Conservation (phyloP, 192 early-diverging fungal genomes). For the Phycomyces blakesleeanus region DNA sequence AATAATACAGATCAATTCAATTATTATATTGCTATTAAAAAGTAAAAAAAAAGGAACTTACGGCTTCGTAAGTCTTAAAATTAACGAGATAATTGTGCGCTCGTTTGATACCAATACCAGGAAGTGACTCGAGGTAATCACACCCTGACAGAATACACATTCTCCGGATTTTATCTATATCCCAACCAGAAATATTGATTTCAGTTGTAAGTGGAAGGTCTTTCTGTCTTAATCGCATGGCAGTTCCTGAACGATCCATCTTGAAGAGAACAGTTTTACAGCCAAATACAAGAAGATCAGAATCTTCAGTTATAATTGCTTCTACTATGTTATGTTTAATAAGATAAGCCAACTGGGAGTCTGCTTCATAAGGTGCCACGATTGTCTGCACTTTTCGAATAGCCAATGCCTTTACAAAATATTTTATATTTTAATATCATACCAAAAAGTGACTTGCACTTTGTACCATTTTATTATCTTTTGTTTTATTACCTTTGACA, state of each 20-base stretch:
- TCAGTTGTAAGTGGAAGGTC: conserved; percentile 47
- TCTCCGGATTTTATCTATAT: conserved; percentile 60
- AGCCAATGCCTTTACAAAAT: too few species aligned
- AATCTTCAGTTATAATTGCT: conserved; percentile 92
- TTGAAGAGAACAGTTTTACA: conserved; percentile 84
- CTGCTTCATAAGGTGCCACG: conserved; percentile 96
- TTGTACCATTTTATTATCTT: not conserved
- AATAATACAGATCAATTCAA: too few species aligned
- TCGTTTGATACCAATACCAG: conserved; percentile 83
- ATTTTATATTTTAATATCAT: conserved; percentile 10
- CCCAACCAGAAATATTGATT: conserved; percentile 57
- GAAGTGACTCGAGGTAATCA: conserved; percentile 84
- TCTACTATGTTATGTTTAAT: conserved; percentile 59
- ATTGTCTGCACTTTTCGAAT: not conserved
- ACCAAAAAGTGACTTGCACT: not conserved
- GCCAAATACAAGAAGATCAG: conserved; percentile 92
- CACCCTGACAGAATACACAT: conserved; percentile 99
- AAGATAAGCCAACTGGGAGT: conserved; percentile 90
- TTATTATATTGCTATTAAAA: too few species aligned
- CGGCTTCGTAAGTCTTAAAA: conserved; percentile 41
- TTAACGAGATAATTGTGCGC: conserved; percentile 56
- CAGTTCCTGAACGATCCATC: conserved; percentile 69
- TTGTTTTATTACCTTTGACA: conserved; percentile 10
- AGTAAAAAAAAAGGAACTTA: too few species aligned
- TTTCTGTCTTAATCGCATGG: conserved; percentile 55